Base-by-base conservation (phyloP, 192 early-diverging fungal species). In the Backusella morwellensis region DNA sequence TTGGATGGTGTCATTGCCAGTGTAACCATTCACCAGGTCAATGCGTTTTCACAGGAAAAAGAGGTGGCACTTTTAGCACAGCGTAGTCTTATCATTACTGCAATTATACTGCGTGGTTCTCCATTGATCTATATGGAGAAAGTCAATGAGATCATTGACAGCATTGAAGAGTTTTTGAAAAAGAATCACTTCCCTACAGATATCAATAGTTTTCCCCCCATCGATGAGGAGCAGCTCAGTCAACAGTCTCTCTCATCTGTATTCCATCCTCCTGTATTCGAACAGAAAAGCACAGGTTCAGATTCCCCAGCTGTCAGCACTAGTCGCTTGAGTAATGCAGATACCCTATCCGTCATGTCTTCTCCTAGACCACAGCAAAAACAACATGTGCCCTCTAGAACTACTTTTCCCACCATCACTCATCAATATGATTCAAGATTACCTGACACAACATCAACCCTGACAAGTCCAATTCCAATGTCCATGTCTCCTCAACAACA, bases 71-170 rank as follows among this genome's bases (percentile, higher is more conserved):
- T 54, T 66, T 50, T 84, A 36, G 79, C 82, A 50, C 79, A 84
- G 35, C 78, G 78, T 41, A 84, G 80, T 42, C 68, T 84, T 6
- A 80, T 84, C 26, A 76, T 84, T 44, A 84, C 82, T 8, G 71
- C 77, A 40, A 44, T 72, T 34, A 77, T 84, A 34, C 71, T 84
- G 29, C 68, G 54, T 26, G 59, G 70, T n/a, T 80, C 79, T 14
- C 82, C 82, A 19, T 72, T 84, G 34, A 70, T 81, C 0, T 84
- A 84, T 40, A 84, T 84, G 82, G 82, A 77, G 7, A 80, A 80
- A 42, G 74, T 84, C 35, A 77, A 80, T 69, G 82, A 84, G 21
- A 84, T 84, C 26, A 78, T 84, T 23, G 82, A 84, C 12, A 84
- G 76, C 15, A 80, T 84, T 66, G 82, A 84, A 75, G 78, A 70